These are phyloP conservation scores for Candida golubevii DNA, from an alignment of 805 yeast species.

Conservation along the genomic window DNA sequence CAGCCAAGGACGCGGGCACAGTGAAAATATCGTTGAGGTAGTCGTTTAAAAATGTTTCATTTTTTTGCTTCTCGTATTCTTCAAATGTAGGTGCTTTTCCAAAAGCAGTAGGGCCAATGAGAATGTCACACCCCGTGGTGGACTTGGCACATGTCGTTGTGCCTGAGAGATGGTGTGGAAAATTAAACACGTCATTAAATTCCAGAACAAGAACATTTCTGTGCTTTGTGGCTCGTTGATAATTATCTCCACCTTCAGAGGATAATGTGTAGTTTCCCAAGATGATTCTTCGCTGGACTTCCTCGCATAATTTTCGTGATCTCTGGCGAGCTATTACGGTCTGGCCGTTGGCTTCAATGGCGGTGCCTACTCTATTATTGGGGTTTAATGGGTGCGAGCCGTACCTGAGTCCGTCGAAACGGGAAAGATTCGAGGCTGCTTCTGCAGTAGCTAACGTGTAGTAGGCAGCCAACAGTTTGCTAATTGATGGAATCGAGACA, in stretches of 20 bases:
- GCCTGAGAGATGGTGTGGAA: constrained; percentile 36
- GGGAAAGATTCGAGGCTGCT: constrained; percentile 85
- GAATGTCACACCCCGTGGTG: constrained; percentile 49
- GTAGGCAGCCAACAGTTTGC: constrained; percentile 69
- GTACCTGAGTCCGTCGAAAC: constrained; percentile 88
- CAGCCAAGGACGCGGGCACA: constrained; percentile 88
- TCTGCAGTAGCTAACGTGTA: constrained; percentile 89
- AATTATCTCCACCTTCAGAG: constrained; percentile 72
- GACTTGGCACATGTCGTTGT: constrained; percentile 4
- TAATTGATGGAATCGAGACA: constrained; percentile 68
- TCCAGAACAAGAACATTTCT: constrained; percentile 60
- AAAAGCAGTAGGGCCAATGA: constrained; percentile 71
- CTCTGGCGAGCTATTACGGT: constrained; percentile 46
- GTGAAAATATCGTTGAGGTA: constrained; percentile 82
- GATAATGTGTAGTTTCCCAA: constrained; percentile 85
- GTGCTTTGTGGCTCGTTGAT: constrained; percentile 65
- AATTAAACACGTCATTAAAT: constrained; percentile 58
- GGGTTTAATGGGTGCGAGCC: constrained; percentile 37
- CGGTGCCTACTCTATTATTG: constrained; percentile 27
- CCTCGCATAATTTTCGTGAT: constrained; percentile 65
- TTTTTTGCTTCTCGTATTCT: constrained; percentile 30
- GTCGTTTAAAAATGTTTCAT: constrained; percentile 49
- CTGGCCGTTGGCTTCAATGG: constrained; percentile 1
- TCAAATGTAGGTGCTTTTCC: constrained; percentile 50
- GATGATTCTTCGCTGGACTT: constrained; percentile 77